phyloP scores from a whole-genome alignment of 2,329 filamentous ascomycete species.

The Aureobasidium uvarum region DNA sequence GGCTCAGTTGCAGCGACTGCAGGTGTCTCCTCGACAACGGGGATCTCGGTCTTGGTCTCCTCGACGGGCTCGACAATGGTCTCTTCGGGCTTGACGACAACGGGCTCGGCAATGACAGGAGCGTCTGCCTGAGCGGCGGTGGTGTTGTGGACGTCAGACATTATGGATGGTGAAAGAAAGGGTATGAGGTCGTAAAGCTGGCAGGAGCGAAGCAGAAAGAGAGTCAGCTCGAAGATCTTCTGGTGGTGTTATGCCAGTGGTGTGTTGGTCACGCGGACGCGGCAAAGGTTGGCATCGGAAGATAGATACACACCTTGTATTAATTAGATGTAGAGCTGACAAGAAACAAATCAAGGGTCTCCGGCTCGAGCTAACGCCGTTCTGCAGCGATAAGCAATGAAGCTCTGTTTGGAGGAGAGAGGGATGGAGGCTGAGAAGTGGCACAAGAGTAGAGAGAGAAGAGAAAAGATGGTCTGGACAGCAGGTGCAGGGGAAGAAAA shows the following conservation, averaged over 20 bases:
- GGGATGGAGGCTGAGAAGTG: slow-evolving; percentile 17
- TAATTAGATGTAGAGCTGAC: slow-evolving; percentile 25
- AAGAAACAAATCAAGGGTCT: slow-evolving; percentile 21
- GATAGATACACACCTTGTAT: slow-evolving; percentile 23
- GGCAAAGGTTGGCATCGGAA: background rate
- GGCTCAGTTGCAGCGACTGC: slow-evolving; percentile 16
- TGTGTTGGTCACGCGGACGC: slow-evolving; percentile 3
- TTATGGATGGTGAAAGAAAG: slow-evolving; percentile 29
- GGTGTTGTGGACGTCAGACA: slow-evolving; percentile 34
- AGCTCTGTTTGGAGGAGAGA: slow-evolving; percentile 7
- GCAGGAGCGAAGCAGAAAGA: slow-evolving; percentile 13
- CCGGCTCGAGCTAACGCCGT: slow-evolving; percentile 23
- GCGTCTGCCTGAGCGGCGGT: slow-evolving; percentile 26
- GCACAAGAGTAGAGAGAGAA: slow-evolving; percentile 20
- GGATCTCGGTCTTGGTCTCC: slow-evolving; percentile 25
- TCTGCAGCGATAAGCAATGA: slow-evolving; percentile 23
- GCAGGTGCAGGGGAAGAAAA: slow-evolving; percentile 23
- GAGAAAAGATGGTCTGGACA: slow-evolving; percentile 19
- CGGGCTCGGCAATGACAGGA: slow-evolving; percentile 26
- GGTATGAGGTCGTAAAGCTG: slow-evolving; percentile 22
- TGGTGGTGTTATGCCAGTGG: background rate
- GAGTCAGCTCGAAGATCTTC: slow-evolving; percentile 9
- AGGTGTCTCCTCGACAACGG: slow-evolving; percentile 26
- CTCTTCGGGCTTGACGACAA: slow-evolving; percentile 25
- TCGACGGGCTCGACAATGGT: slow-evolving; percentile 24